phyloP scores from a whole-genome alignment of 2,329 filamentous ascomycete species.

The Fusarium veterinarium region DNA sequence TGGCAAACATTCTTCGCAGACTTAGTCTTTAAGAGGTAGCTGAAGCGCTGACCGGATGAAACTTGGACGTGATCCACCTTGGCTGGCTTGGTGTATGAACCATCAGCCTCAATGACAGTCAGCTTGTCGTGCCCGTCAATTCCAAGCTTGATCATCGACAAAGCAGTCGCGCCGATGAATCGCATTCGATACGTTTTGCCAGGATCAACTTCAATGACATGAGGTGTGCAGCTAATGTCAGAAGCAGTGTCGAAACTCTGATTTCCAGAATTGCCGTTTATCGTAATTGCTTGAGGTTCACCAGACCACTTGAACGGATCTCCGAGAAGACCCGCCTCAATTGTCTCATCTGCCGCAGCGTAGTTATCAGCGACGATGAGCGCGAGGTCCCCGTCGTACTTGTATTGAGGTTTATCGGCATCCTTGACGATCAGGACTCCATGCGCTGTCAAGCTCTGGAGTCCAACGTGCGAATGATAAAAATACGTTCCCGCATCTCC shows the following conservation, averaged over 20 bases:
- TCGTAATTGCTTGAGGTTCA: conserved; percentile 57
- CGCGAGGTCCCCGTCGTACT: conserved; percentile 72
- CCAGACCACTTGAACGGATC: conserved; percentile 68
- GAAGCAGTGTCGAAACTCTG: conserved; percentile 15
- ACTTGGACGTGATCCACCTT: conserved; percentile 15
- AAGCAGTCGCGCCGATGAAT: conserved; percentile 16
- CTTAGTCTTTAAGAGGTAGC: conserved; percentile 19
- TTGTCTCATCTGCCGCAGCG: conserved; percentile 61
- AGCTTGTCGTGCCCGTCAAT: conserved; percentile 13
- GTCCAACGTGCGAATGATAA: conserved; percentile 74
- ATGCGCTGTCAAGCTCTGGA: conserved; percentile 68
- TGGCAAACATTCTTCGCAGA: not conserved
- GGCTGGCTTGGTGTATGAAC: conserved; percentile 24
- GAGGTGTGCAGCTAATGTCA: conserved; percentile 22
- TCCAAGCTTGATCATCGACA: conserved; percentile 26
- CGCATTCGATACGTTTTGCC: conserved; percentile 22
- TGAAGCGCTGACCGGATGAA: conserved; percentile 23
- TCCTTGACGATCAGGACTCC: conserved; percentile 66
- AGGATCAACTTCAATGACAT: conserved; percentile 20
- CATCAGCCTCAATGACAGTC: conserved; percentile 28
- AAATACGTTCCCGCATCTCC: conserved; percentile 73
- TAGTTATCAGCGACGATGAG: conserved; percentile 65
- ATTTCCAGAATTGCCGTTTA: conserved; percentile 39
- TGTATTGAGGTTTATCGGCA: conserved; percentile 62
- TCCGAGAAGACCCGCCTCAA: conserved; percentile 62